Evolutionary conservation across 2,329 filamentous ascomycete genomes (phyloP).

Genomic region (Penicillium olsonii): DNA sequence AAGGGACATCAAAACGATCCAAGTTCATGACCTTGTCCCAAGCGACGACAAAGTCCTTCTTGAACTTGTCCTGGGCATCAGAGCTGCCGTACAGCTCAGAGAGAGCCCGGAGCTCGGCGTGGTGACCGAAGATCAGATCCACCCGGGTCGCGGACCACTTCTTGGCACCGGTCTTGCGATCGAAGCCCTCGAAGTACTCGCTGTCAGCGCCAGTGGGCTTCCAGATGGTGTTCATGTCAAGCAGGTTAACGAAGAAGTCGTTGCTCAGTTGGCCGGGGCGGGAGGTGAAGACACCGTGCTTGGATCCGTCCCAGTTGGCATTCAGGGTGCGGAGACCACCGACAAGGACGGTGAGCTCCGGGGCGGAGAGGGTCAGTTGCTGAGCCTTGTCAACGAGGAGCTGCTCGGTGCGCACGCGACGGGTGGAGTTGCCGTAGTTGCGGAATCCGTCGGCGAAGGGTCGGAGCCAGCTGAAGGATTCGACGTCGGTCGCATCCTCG

Average conservation of each 20-base stretch:
- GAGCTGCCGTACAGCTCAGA: slow-evolving; percentile 68
- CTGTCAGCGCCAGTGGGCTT: slow-evolving; percentile 52
- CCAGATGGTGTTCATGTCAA: slow-evolving; percentile 69
- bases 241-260: slow-evolving; percentile 80
- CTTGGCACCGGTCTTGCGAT: slow-evolving; percentile 65
- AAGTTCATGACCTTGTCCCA: slow-evolving; percentile 76
- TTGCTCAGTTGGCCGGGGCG: slow-evolving; percentile 70
- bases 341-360: slow-evolving; percentile 70
- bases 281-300: slow-evolving; percentile 67
- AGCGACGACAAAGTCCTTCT: slow-evolving; percentile 68
- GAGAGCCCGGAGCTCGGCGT: slow-evolving; percentile 70
- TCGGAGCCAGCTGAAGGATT: slow-evolving; percentile 67
- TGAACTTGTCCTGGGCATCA: slow-evolving; percentile 65
- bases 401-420: slow-evolving; percentile 66
- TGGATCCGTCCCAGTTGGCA: slow-evolving; percentile 70
- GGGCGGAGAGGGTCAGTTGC: slow-evolving; percentile 68
- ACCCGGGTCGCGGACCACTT: slow-evolving; percentile 71
- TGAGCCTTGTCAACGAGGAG: slow-evolving; percentile 71
- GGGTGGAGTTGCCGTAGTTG: slow-evolving; percentile 68
- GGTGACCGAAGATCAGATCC: slow-evolving; percentile 72
- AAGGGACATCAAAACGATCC: slow-evolving; percentile 66
- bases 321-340: slow-evolving; percentile 71
- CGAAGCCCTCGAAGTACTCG: slow-evolving; percentile 64
- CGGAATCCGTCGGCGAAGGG: slow-evolving; percentile 75
- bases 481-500: slow-evolving; percentile 69